Evolutionary conservation across 164 flowering plant genomes (phyloP).

Genomic region (Nymphaea colorata): DNA sequence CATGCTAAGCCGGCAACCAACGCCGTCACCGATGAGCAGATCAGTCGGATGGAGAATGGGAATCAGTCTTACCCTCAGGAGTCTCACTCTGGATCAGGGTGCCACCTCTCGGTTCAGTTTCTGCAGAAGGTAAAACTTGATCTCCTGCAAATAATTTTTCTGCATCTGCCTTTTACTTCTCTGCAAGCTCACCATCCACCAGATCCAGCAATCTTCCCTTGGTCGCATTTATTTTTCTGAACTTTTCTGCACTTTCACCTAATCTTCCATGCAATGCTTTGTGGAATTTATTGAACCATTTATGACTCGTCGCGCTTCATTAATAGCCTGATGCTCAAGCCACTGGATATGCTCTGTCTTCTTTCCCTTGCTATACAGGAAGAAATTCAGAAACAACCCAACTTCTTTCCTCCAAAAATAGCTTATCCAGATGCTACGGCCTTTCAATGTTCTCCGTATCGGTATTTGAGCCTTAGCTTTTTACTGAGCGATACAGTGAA

Average conservation of each 20-base stretch:
- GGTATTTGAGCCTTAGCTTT: background rate
- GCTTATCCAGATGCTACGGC: too few species aligned
- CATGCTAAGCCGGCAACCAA: conserved; percentile 1
- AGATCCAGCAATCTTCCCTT: background rate
- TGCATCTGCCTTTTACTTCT: background rate
- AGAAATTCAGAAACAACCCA: background rate
- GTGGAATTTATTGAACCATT: background rate
- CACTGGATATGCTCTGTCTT: background rate
- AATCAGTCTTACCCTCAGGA: background rate
- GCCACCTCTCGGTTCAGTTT: conserved; percentile 9
- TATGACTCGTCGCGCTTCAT: background rate
- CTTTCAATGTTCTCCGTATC: background rate
- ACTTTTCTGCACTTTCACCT: background rate
- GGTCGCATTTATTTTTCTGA: background rate
- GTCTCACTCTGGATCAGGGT: background rate
- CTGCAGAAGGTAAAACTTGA: conserved; percentile 12
- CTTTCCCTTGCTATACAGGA: background rate
- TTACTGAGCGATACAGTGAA: background rate
- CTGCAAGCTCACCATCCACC: background rate
- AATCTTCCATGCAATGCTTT: background rate
- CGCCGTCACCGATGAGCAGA: background rate
- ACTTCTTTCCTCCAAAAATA: background rate
- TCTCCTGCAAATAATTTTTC: background rate
- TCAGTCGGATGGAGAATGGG: background rate
- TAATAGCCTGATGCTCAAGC: background rate